Evolutionary conservation across 176 grass and related monocot species (phyloP).

Genomic region (Oryza meridionalis): DNA sequence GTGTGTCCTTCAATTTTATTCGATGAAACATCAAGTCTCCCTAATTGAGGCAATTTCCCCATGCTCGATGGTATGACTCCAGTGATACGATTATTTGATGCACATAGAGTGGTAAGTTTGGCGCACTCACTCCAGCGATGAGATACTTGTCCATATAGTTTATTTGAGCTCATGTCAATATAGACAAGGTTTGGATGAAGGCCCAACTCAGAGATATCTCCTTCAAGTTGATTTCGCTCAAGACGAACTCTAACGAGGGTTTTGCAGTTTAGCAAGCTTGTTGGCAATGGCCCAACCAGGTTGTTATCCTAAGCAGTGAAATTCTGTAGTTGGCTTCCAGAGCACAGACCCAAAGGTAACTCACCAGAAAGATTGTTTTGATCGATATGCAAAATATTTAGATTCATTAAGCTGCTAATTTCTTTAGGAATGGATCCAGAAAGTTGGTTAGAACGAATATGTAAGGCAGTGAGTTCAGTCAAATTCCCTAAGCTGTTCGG

Average conservation of each 20-base stretch:
- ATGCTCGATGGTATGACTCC: not conserved
- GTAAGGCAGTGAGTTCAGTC: not conserved
- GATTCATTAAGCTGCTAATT: not conserved
- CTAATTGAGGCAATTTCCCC: not conserved
- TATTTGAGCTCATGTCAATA: conserved; percentile 21
- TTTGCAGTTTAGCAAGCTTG: conserved; percentile 9
- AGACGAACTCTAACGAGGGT: conserved; percentile 21
- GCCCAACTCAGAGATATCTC: conserved; percentile 25
- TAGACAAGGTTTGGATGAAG: not conserved
- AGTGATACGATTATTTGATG: not conserved
- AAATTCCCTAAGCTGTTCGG: not conserved
- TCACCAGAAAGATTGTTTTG: not conserved
- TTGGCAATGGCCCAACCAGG: not conserved
- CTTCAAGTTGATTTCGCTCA: conserved; percentile 17
- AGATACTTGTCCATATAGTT: not conserved
- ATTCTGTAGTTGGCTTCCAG: not conserved
- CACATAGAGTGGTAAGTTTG: not conserved
- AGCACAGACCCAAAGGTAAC: not conserved
- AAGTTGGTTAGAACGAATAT: not conserved
- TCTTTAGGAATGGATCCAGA: not conserved
- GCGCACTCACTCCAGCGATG: not conserved
- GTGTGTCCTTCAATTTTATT: not conserved
- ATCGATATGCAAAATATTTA: rapidly evolving
- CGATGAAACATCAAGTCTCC: not conserved
- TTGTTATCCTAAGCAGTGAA: not conserved